Evolutionary conservation across 345 rosid species (phyloP), one percentile per base, ranked within the genome.

Genomic region (Turritis glabra): DNA sequence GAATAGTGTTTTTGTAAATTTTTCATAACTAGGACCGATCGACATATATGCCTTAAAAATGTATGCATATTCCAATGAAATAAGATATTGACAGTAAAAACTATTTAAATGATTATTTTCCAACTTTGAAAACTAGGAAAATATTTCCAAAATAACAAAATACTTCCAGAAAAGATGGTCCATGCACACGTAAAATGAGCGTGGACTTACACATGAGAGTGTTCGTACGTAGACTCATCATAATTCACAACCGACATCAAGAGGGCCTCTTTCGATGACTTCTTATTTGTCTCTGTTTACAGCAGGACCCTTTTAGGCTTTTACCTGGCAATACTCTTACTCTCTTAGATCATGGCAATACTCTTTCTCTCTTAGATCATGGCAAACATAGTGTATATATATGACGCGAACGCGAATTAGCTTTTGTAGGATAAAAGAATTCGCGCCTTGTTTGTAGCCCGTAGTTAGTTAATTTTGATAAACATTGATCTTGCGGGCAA

Each of bases 231-330:
- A 11, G 32, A 46, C 48, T 17, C 22, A 37, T 51, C 61, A 61
- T 18, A 26, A 62, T 26, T 18, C 47, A 60, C 7, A 25, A 38
- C 41, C 43, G 38, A 73, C 17, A 37, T 47, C 30, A 46, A 46
- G 51, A 44, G 12, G 12, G 66, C 72, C 58, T 65, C 66, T 56
- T 66, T 74, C 67, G 52, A 47, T 10, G 78, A 66, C 78, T 74
- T 57, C 66, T 65, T 35, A 25, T 74, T 66, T 66, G 66, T 56
- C 66, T 27, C 0, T 43, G 27, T 63, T 54, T 32, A 50, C 17
- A 7, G 33, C 22, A 61, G 43, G 33, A 38, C 44, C 62, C 8
- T 13, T 12, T 58, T 21, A 2, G 18, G 44, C 38, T 41, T 25
- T 41, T 8, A 37, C 40, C 30, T 47, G 50, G 33, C 26, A 47